Conservation (phyloP, 768 basidiomycete species). For the Lenzites betulinus region DNA sequence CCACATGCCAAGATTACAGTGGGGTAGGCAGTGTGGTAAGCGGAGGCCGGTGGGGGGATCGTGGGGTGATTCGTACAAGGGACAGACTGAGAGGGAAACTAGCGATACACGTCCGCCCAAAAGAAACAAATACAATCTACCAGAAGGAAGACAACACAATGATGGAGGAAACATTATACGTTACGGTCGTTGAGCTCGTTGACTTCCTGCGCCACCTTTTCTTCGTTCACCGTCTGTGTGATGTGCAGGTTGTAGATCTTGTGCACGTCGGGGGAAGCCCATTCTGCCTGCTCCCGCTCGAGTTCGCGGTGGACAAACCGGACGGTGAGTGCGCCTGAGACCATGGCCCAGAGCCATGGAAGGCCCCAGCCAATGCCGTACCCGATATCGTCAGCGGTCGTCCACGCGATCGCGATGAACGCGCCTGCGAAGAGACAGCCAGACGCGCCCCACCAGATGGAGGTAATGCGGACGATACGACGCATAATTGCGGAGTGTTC, state of each 20-base stretch:
- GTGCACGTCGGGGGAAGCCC: constrained; percentile 18
- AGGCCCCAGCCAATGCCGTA: constrained; percentile 33
- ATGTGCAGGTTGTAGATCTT: constrained; percentile 18
- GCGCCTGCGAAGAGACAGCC: constrained; percentile 25
- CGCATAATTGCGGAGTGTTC: constrained; percentile 32
- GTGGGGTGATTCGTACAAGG: no score
- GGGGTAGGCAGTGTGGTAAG: no score
- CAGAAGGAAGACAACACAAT: no score
- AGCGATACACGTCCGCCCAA: no score
- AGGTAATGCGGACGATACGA: constrained; percentile 26
- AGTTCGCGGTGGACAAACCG: constrained; percentile 21
- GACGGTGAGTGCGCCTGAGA: constrained; percentile 17
- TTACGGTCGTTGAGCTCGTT: constrained; percentile 11
- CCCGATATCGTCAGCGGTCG: constrained; percentile 27
- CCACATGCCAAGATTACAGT: no score
- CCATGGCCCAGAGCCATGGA: constrained; percentile 35
- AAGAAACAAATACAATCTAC: no score
- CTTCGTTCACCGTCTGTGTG: constrained; percentile 15
- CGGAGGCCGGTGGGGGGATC: no score
- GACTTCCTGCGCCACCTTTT: constrained; percentile 14
- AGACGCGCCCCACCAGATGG: constrained; percentile 29
- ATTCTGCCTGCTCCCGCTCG: constrained; percentile 15
- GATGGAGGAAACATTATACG: no score
- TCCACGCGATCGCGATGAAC: constrained; percentile 30
- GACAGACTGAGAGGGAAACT: no score